Conservation (phyloP, 164 flowering plant species). For the Amborella trichopoda region DNA sequence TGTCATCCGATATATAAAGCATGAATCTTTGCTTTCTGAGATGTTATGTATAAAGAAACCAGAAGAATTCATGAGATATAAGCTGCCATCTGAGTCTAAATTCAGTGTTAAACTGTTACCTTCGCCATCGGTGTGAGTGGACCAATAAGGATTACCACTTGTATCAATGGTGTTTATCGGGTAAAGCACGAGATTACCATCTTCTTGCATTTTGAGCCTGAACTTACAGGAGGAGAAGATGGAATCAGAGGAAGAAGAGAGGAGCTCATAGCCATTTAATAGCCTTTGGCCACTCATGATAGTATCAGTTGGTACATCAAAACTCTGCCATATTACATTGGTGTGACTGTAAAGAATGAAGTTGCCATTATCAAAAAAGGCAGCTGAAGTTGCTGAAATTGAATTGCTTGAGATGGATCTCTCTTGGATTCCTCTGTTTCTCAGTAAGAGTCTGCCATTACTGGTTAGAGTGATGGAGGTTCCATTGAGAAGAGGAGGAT, state of each 20-base stretch:
- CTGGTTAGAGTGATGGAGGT: constrained; percentile 9
- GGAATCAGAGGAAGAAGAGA: not conserved
- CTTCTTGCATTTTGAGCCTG: constrained; percentile 3
- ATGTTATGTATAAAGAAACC: too few relatives aligned
- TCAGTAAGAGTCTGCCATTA: constrained; percentile 4
- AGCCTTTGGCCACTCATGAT: constrained; percentile 4
- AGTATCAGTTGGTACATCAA: constrained; percentile 7
- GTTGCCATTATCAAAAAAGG: constrained; percentile 8
- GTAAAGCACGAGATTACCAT: constrained; percentile 4
- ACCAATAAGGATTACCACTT: too few relatives aligned
- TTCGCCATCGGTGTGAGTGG: too few relatives aligned
- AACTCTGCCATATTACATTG: constrained; percentile 3
- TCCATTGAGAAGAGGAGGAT: constrained; percentile 7
- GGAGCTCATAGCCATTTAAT: not conserved
- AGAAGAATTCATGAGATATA: too few relatives aligned
- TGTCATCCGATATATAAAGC: too few relatives aligned
- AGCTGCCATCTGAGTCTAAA: too few relatives aligned
- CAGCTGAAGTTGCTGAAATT: constrained; percentile 3
- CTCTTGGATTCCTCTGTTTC: not conserved
- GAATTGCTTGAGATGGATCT: too few relatives aligned
- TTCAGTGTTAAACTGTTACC: too few relatives aligned
- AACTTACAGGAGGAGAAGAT: constrained; percentile 2
- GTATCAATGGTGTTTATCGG: too few relatives aligned
- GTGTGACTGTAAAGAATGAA: constrained; percentile 3
- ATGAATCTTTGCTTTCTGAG: too few relatives aligned